phyloP scores from a whole-genome alignment of 257 asterid species.

The Buddleja alternifolia region DNA sequence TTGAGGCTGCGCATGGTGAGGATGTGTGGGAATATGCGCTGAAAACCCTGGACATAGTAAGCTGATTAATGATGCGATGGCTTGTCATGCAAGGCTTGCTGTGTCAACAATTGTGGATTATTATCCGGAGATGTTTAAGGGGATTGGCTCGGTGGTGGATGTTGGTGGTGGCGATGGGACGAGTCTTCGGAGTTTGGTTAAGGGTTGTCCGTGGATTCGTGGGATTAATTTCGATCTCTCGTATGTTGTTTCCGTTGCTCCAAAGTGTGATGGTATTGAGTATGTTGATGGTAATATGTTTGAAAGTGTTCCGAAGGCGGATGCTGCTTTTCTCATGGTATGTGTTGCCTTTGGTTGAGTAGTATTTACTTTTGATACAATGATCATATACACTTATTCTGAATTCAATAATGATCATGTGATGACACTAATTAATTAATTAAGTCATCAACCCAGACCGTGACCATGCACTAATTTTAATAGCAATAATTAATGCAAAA shows the following conservation, averaged over 20 bases:
- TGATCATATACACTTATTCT: too few species aligned
- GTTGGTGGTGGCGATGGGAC: constrained; percentile 85
- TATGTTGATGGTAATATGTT: constrained; percentile 74
- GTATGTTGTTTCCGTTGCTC: constrained; percentile 51
- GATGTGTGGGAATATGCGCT: constrained; percentile 50
- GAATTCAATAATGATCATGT: too few species aligned
- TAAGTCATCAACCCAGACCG: too few species aligned
- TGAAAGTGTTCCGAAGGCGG: constrained; percentile 58
- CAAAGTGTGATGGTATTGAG: constrained; percentile 38
- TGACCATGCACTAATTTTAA: too few species aligned
- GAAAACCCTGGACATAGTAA: constrained; percentile 36
- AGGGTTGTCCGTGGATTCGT: constrained; percentile 52
- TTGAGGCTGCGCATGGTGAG: constrained; percentile 46
- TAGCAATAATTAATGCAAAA: too few species aligned
- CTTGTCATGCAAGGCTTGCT: constrained; percentile 38
- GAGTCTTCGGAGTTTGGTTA: constrained; percentile 42
- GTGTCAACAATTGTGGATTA: constrained; percentile 37
- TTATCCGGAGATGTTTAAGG: constrained; percentile 47
- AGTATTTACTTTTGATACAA: background rate
- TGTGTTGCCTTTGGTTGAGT: background rate
- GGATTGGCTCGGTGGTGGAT: constrained; percentile 56
- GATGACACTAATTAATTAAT: too few species aligned
- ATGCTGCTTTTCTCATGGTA: constrained; percentile 71
- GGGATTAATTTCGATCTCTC: constrained; percentile 67
- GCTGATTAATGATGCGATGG: constrained; percentile 60